Evolutionary conservation across 2,329 filamentous ascomycete genomes (phyloP).

Genomic region (Sphaerostilbella broomeana): DNA sequence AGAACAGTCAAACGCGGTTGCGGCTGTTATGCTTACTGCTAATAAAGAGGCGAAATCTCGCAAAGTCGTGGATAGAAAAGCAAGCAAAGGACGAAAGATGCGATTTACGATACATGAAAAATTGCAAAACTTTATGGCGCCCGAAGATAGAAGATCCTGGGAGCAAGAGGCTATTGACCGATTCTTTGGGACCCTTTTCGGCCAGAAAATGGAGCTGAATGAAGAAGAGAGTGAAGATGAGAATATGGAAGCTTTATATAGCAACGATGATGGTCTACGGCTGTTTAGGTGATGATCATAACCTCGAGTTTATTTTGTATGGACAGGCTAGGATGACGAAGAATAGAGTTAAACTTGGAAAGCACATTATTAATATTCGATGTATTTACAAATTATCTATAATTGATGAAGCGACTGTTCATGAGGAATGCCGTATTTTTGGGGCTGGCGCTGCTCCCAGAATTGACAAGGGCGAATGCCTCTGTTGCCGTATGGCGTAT

Average conservation of each 20-base stretch:
- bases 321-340: not conserved
- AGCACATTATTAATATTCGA: no score
- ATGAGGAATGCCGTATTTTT: no score
- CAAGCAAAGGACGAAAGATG: conserved; percentile 91
- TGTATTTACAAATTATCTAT: no score
- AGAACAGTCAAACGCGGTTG: conserved; percentile 37
- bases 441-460: no score
- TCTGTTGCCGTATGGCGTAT: no score
- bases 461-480: no score
- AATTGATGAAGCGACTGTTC: no score
- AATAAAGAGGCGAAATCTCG: conserved; percentile 72
- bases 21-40: conserved; percentile 58
- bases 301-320: no score
- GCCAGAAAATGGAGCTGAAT: conserved; percentile 59
- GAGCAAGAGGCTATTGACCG: conserved; percentile 70
- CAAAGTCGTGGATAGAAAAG: conserved; percentile 83
- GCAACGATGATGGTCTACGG: conserved; percentile 47
- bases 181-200: conserved; percentile 69
- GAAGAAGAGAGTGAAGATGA: conserved; percentile 50
- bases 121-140: conserved; percentile 95
- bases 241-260: conserved; percentile 45
- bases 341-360: no score
- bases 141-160: conserved; percentile 77
- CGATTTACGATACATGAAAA: conserved; percentile 95
- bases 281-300: conserved; percentile 46